phyloP scores from a whole-genome alignment of 2,329 filamentous ascomycete species.

The Microcyclospora tardicrescens region DNA sequence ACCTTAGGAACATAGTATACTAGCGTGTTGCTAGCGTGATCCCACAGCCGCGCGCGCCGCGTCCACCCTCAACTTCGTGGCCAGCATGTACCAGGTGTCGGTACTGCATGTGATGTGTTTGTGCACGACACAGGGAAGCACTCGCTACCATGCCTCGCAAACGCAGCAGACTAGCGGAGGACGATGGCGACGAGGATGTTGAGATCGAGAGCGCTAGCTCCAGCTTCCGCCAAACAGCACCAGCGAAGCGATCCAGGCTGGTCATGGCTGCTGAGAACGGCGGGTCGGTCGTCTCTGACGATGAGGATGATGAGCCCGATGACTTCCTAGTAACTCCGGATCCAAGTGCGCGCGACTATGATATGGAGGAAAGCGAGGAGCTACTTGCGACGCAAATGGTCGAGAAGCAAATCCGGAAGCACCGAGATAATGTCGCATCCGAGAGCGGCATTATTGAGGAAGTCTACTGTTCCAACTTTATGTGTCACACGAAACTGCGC shows the following conservation, averaged over 20 bases:
- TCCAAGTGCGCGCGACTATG: slow-evolving; percentile 3
- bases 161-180: slow-evolving; percentile 10
- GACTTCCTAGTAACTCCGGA: slow-evolving; percentile 4
- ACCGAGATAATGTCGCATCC: slow-evolving; percentile 54
- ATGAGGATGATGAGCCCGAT: slow-evolving; percentile 13
- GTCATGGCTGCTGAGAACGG: slow-evolving; percentile 17
- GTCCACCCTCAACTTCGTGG: too few species aligned
- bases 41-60: too few species aligned
- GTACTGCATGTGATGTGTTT: too few species aligned
- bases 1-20: too few species aligned
- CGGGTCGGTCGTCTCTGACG: slow-evolving; percentile 18
- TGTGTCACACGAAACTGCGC: slow-evolving; percentile 78
- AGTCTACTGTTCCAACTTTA: slow-evolving; percentile 83
- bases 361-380: slow-evolving; percentile 18
- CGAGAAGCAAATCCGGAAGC: slow-evolving; percentile 14
- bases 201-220: slow-evolving; percentile 18
- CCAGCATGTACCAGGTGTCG: too few species aligned
- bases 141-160: slow-evolving; percentile 7
- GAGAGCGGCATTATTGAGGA: slow-evolving; percentile 80
- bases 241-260: slow-evolving; percentile 18
- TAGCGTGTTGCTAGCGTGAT: too few species aligned
- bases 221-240: slow-evolving; percentile 14
- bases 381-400: slow-evolving; percentile 19
- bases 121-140: too few species aligned
- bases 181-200: slow-evolving; percentile 10